These are phyloP conservation scores for Euphorbia tirucalli DNA, from an alignment of 345 rosid genomes.

Conservation along the genomic window DNA sequence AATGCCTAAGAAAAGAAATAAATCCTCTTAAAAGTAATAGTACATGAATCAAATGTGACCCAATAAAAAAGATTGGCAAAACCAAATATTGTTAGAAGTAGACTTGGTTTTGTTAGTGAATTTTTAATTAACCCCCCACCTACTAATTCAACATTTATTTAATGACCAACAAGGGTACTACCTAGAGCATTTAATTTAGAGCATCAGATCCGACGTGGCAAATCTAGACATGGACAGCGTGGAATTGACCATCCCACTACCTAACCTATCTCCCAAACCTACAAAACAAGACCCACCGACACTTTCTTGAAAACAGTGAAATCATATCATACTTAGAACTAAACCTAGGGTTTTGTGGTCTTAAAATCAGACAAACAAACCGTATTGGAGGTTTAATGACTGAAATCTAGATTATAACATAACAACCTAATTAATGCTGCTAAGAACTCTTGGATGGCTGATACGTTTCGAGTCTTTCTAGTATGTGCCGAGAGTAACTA, in stretches of 20 bases:
- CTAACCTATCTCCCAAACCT: no score
- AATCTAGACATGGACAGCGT: constrained; percentile 5
- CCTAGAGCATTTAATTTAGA: neutral
- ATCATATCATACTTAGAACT: neutral
- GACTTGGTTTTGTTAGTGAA: no score
- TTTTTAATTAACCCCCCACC: no score
- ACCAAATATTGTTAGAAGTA: no score
- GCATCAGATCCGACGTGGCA: constrained; percentile 23
- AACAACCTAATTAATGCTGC: neutral
- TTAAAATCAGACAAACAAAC: neutral
- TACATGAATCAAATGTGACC: no score
- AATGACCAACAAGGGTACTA: neutral
- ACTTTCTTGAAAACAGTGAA: constrained; percentile 25
- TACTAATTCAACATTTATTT: neutral
- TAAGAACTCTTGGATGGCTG: no score
- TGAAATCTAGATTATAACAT: neutral
- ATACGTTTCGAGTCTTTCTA: no score
- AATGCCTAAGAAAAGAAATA: no score
- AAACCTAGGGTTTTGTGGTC: neutral
- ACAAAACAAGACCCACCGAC: constrained; percentile 59
- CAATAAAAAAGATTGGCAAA: no score
- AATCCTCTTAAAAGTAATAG: no score
- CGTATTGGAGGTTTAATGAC: neutral
- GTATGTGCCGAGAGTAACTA: no score
- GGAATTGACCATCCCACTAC: constrained; percentile 9